phyloP scores from a whole-genome alignment of 2,329 filamentous ascomycete species.

The Shiraia bambusicola region DNA sequence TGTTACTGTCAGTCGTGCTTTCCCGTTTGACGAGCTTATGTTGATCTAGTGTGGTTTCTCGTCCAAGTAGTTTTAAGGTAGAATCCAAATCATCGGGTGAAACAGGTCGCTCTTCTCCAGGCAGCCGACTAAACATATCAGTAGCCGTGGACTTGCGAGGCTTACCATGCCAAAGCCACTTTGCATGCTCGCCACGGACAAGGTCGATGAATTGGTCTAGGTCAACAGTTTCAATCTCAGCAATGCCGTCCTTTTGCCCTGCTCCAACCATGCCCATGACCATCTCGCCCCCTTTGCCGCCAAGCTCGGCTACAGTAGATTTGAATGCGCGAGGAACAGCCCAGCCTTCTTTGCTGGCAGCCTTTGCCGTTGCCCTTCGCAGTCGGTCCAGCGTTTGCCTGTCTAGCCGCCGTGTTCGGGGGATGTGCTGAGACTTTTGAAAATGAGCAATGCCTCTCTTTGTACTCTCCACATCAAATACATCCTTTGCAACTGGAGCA shows the following conservation, averaged over 20 bases:
- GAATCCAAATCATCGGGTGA: slow-evolving; percentile 57
- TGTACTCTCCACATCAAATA: slow-evolving; percentile 80
- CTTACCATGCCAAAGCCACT: slow-evolving; percentile 96
- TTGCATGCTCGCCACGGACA: slow-evolving; percentile 76
- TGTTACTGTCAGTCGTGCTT: slow-evolving; percentile 30
- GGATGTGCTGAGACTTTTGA: slow-evolving; percentile 83
- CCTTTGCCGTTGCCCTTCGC: slow-evolving; percentile 83
- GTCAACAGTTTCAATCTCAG: slow-evolving; percentile 89
- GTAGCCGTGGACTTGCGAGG: slow-evolving; percentile 61
- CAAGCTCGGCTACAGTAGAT: slow-evolving; percentile 89
- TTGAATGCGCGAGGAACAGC: slow-evolving; percentile 92
- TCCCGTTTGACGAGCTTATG: slow-evolving; percentile 31
- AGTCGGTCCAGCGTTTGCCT: slow-evolving; percentile 78
- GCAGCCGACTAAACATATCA: slow-evolving; percentile 44
- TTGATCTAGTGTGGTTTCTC: slow-evolving; percentile 48
- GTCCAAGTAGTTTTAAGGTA: slow-evolving; percentile 51
- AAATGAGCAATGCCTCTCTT: slow-evolving; percentile 85
- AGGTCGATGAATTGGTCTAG: slow-evolving; percentile 80
- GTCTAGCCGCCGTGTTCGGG: slow-evolving; percentile 76
- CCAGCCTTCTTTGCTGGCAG: slow-evolving; percentile 86
- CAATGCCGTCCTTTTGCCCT: slow-evolving; percentile 83
- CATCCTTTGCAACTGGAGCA: slow-evolving; percentile 83
- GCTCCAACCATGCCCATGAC: slow-evolving; percentile 89
- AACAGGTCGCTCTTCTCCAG: slow-evolving; percentile 46
- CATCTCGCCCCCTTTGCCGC: slow-evolving; percentile 90